Conservation (phyloP, 2,329 filamentous ascomycete genomes). For the Penicillium sp. region DNA sequence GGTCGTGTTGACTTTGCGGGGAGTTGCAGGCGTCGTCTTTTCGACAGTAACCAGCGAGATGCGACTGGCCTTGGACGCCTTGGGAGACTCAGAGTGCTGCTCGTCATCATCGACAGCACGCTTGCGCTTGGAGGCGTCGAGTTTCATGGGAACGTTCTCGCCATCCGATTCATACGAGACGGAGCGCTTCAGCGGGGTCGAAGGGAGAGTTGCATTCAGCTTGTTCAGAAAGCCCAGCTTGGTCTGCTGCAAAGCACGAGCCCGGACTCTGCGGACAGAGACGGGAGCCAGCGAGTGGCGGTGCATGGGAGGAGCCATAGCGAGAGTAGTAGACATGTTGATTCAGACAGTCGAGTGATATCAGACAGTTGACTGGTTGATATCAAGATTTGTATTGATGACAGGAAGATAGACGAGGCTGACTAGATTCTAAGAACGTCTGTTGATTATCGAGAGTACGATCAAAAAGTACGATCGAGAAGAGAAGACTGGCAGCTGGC, state of each 20-base stretch:
- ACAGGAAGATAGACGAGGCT: no score
- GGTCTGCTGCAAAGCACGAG: slow-evolving; percentile 8
- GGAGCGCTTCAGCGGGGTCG: slow-evolving; percentile 28
- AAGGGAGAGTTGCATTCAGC: slow-evolving; percentile 4
- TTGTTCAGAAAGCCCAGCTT: slow-evolving; percentile 1
- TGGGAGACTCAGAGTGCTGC: slow-evolving; percentile 29
- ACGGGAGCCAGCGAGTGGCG: background rate
- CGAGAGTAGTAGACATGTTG: slow-evolving; percentile 11
- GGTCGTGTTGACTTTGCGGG: slow-evolving; percentile 47
- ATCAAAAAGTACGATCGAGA: no score
- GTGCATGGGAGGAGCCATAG: background rate
- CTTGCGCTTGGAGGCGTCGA: slow-evolving; percentile 44
- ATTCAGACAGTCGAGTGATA: background rate
- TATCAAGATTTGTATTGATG: background rate
- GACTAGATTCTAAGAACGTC: background rate
- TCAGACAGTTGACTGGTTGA: background rate
- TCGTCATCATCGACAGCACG: slow-evolving; percentile 29
- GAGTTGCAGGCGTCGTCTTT: slow-evolving; percentile 26
- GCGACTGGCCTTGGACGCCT: slow-evolving; percentile 50
- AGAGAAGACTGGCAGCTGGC: no score
- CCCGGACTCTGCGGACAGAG: background rate
- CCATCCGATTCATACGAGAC: slow-evolving; percentile 35
- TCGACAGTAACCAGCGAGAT: slow-evolving; percentile 19
- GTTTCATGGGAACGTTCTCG: slow-evolving; percentile 57
- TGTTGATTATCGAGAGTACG: background rate